Conservation (phyloP, 345 rosid species). For the Murraya paniculata region DNA sequence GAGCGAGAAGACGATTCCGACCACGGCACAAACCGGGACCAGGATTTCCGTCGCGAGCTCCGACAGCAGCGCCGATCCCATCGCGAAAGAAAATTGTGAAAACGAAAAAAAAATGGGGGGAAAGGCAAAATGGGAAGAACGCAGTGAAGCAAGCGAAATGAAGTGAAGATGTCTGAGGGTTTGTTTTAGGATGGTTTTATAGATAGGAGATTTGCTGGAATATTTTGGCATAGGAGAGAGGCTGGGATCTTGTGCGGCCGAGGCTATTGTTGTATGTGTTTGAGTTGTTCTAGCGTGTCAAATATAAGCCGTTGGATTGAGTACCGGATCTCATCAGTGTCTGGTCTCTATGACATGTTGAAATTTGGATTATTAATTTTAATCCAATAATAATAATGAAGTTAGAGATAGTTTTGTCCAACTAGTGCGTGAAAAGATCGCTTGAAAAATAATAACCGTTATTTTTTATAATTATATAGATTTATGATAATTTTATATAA, state of each 20-base stretch:
- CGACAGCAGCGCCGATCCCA: constrained; percentile 39
- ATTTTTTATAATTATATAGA: too few relatives aligned
- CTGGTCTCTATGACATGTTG: too few relatives aligned
- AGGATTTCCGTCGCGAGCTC: constrained; percentile 65
- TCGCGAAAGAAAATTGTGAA: neutral
- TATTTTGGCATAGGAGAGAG: neutral
- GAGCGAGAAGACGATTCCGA: constrained; percentile 71
- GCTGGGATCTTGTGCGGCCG: neutral
- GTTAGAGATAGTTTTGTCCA: too few relatives aligned
- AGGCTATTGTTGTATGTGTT: neutral
- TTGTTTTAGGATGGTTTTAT: neutral
- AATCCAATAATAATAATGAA: too few relatives aligned
- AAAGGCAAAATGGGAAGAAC: too few relatives aligned
- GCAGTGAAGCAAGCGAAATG: neutral
- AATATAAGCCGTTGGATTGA: neutral
- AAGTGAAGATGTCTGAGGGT: neutral
- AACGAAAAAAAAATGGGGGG: neutral
- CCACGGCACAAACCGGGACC: constrained; percentile 58
- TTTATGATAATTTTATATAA: too few relatives aligned
- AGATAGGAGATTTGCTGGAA: neutral
- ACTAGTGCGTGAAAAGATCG: too few relatives aligned
- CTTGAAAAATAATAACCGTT: too few relatives aligned
- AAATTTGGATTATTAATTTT: too few relatives aligned
- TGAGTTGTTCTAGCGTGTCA: neutral
- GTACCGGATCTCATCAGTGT: too few relatives aligned